phyloP scores from a whole-genome alignment of 768 basidiomycete genomes.

The Mycena belliarum region DNA sequence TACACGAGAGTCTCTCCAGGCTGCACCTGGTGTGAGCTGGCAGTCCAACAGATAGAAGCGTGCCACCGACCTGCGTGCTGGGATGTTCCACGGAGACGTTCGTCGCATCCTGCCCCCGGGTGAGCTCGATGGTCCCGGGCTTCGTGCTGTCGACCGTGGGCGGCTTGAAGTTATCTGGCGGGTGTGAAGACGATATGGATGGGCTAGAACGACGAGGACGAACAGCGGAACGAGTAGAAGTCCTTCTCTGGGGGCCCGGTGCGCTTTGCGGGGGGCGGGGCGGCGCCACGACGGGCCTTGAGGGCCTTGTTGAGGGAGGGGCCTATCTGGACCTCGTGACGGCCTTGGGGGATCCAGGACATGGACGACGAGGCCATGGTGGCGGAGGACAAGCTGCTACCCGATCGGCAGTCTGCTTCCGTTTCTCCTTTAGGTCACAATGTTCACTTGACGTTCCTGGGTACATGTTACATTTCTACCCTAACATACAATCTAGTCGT shows the following conservation, averaged over 20 bases:
- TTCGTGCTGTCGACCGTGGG: slow-evolving; percentile 65
- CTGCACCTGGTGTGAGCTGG: slow-evolving; percentile 31
- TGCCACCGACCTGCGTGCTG: slow-evolving; percentile 55
- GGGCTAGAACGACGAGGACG: slow-evolving; percentile 27
- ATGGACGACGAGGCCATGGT: slow-evolving; percentile 46
- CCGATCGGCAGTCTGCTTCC: not conserved
- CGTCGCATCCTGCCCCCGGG: slow-evolving; percentile 51
- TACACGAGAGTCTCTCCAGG: slow-evolving; percentile 56
- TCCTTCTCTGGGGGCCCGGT: slow-evolving; percentile 60
- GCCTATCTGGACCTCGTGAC: slow-evolving; percentile 61
- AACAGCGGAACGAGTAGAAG: slow-evolving; percentile 80
- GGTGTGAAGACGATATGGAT: not conserved
- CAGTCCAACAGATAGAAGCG: not conserved
- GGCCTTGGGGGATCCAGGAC: slow-evolving; percentile 63
- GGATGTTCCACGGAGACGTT: slow-evolving; percentile 65
- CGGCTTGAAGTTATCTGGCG: slow-evolving; percentile 82
- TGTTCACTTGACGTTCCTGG: too few relatives aligned
- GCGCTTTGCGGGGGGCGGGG: slow-evolving; percentile 40
- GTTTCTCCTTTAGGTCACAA: not conserved
- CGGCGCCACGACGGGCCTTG: slow-evolving; percentile 63
- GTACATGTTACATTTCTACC: too few relatives aligned
- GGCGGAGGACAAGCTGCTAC: not conserved
- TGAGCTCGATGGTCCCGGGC: slow-evolving; percentile 66
- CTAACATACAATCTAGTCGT: too few relatives aligned
- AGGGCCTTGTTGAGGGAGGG: slow-evolving; percentile 63